Conservation (phyloP, 1,284 basidiomycete species). For the Moniliella sp. region DNA sequence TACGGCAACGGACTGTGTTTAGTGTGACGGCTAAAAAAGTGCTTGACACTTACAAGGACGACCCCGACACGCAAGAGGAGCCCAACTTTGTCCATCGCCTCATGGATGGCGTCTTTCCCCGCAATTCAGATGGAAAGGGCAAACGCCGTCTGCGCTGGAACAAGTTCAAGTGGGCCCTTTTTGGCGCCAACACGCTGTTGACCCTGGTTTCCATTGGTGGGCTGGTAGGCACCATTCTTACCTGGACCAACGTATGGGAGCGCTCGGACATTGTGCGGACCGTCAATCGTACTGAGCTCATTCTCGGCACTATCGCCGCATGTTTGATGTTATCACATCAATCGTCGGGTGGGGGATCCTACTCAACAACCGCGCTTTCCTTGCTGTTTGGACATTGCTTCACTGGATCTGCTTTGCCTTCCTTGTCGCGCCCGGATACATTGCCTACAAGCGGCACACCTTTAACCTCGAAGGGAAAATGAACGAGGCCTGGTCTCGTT, state of each 20-base stretch:
- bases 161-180: conserved; percentile 2
- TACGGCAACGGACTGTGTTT: no score
- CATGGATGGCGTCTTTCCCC: no score
- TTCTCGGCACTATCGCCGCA: conserved; percentile 44
- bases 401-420: conserved; percentile 49
- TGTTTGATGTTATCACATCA: conserved; percentile 46
- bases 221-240: conserved; percentile 43
- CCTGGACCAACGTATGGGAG: conserved; percentile 47
- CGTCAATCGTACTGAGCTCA: conserved; percentile 44
- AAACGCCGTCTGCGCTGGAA: no score
- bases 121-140: no score
- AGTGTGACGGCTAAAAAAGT: no score
- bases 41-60: no score
- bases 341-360: conserved; percentile 49
- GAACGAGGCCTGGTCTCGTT: conserved; percentile 48
- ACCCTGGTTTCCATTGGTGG: conserved; percentile 41
- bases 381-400: conserved; percentile 49
- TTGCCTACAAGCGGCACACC: conserved; percentile 45
- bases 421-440: conserved; percentile 47
- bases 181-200: conserved; percentile 1
- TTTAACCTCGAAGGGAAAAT: conserved; percentile 55
- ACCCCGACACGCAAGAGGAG: no score
- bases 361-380: conserved; percentile 51
- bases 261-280: conserved; percentile 45
- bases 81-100: no score